Base-by-base conservation (phyloP, 345 rosid genomes). In the Melaleuca quinquenervia region DNA sequence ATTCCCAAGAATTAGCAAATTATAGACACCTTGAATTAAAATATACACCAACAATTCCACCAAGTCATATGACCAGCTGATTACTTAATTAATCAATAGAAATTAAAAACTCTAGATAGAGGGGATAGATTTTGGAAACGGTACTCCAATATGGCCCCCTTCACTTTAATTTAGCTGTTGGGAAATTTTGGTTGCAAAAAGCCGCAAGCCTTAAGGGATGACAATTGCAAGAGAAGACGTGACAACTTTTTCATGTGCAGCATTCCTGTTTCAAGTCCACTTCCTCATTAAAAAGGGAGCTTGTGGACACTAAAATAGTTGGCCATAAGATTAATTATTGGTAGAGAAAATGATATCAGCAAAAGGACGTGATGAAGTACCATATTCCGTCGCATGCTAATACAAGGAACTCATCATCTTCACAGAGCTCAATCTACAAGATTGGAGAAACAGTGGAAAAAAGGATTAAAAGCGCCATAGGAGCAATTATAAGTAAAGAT, bases 361-460 rank as follows among this genome's bases (percentile, higher is more conserved):
- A 70, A 10, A 24, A 70, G 18, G 80, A 18, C 5, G 80, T 3
- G 5, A 70, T 70, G 26, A 70, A 87, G 36, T 26, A 97, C 98
- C 99, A 97, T 90, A 95, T 91, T 89, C 99, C 99, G 83, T 97
- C 99, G 80, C 99, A 96, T 52, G 99, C 99, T 85, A 97, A 91
- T 85, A 96, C 96, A 84, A 96, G 82, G 87, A 96, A 96, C 75
- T 97, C 99, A 87, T 97, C 99, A 85, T 97, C 99, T 64, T 94
- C 98, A 27, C 98, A 95, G 76, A 97, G 98, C 90, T 96, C 98
- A 86, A 95, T 94, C 99, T 95, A 87, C 85, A 70, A 70, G 26
- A 36, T 70, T 70, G 80, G 26, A 70, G 52, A 27, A 87, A 85
- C 60, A 64, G 78, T 7, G 84, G 78, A 22, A 45, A 62, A 36